Evolutionary conservation across 495 filamentous ascomycete genomes (phyloP).

Genomic region (Hyaloscypha hepaticicola): DNA sequence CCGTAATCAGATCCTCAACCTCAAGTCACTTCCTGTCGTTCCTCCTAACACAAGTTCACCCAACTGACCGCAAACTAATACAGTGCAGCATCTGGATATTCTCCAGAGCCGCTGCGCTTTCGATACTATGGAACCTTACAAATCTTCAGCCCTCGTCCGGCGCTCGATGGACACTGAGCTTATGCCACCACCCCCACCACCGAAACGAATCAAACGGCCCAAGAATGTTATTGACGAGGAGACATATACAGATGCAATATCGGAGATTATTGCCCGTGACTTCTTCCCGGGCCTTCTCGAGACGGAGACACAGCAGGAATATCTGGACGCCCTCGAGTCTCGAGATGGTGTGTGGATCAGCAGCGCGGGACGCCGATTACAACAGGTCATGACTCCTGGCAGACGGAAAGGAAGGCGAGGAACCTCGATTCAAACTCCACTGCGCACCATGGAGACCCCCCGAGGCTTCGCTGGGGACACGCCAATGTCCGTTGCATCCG

Average conservation of each 20-base stretch:
- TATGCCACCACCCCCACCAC: constrained; percentile 72
- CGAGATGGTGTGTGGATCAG: constrained; percentile 82
- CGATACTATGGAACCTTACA: constrained; percentile 8
- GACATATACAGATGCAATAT: constrained; percentile 83
- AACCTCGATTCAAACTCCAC: constrained; percentile 35
- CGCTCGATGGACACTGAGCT: constrained; percentile 66
- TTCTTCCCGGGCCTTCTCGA: constrained; percentile 94
- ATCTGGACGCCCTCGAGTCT: constrained; percentile 85
- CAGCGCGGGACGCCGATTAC: constrained; percentile 70
- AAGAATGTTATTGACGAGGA: constrained; percentile 91
- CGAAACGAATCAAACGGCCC: constrained; percentile 91
- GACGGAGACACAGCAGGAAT: constrained; percentile 82
- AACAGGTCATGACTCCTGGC: constrained; percentile 79
- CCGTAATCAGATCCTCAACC: neutral
- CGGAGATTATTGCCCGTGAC: constrained; percentile 93
- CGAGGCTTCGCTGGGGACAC: constrained; percentile 62
- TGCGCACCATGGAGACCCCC: constrained; percentile 47
- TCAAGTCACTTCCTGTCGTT: neutral
- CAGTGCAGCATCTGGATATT: neutral
- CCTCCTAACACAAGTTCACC: neutral
- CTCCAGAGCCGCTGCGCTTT: neutral
- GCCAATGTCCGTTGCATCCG: constrained; percentile 57
- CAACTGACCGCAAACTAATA: neutral
- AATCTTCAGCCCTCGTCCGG: constrained; percentile 56
- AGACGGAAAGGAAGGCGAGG: constrained; percentile 44